Percentiles rank a stretch among this genome's conserved stretches.
Evolutionary conservation across 2,329 filamentous ascomycete genomes (phyloP).

Genomic region (Fusarium bactridioides): DNA sequence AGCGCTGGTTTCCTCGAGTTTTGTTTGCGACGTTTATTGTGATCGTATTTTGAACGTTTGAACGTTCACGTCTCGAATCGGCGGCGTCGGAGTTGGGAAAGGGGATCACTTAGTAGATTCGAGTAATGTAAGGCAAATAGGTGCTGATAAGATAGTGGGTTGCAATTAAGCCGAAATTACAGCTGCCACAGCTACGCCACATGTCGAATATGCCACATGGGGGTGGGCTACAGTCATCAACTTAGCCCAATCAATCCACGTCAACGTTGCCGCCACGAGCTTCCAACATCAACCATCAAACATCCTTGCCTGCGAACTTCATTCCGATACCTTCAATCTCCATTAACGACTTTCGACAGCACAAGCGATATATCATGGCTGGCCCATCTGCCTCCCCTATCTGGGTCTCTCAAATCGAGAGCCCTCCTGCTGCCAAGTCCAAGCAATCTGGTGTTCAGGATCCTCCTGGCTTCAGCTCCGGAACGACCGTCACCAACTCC

Average conservation of each 20-base stretch:
- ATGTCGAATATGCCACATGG: slow-evolving; percentile 1
- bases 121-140: slow-evolving; percentile 38
- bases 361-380: slow-evolving; percentile 27
- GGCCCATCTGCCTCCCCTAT: slow-evolving; percentile 60
- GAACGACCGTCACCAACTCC: slow-evolving; percentile 53
- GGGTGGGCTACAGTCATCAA: slow-evolving; percentile 22
- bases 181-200: slow-evolving; percentile 21
- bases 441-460: slow-evolving; percentile 78
- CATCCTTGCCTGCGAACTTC: slow-evolving; percentile 11
- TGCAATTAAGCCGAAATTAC: slow-evolving; percentile 42
- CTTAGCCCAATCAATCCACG: slow-evolving; percentile 21
- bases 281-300: slow-evolving; percentile 9
- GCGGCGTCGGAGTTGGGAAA: slow-evolving; percentile 40
- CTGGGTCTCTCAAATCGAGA: slow-evolving; percentile 86
- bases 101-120: slow-evolving; percentile 34
- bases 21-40: slow-evolving; percentile 20
- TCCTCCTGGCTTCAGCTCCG: slow-evolving; percentile 81
- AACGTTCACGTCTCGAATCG: slow-evolving; percentile 32
- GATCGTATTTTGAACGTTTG: slow-evolving; percentile 26
- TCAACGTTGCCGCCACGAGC: slow-evolving; percentile 23
- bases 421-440: slow-evolving; percentile 70
- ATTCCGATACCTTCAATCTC: not conserved
- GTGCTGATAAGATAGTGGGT: slow-evolving; percentile 37
- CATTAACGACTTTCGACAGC: not conserved
- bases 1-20: not conserved